Base-by-base conservation (phyloP, 1,139 yeast genomes). In the Saccharomyces hybrid region DNA sequence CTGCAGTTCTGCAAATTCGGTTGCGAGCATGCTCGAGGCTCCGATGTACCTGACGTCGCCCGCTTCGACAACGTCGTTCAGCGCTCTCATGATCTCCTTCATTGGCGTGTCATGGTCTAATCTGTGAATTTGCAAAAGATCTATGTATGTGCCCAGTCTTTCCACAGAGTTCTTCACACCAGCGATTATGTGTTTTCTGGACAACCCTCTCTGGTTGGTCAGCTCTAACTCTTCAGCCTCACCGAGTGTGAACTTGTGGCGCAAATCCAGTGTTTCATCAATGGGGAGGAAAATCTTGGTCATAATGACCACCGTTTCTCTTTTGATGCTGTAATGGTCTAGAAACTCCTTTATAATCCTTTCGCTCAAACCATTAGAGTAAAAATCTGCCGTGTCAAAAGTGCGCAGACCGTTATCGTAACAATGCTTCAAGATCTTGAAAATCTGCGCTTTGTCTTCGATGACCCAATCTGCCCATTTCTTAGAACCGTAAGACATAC, bases 111-210 rank as follows among this genome's bases (percentile, higher is more conserved):
- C 56, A 14, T 59, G 59, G 58, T 78, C 82, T 49, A 69, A 66
- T 57, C 82, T 67, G 59, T 79, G 83, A 54, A 79, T 77, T 62
- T 78, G 82, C 28, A 70, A 69, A 14, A 78, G 74, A 62, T 79
- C 83, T 48, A 78, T 73, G 62, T 75, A 74, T 1, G 82, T 78
- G 5, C 82, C 82, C 57, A 79, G 64, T 66, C 82, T 70, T 56
- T 70, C 70, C 41, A 71, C 72, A 0, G 78, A 74, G 1, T 71
- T 57, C 38, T 72, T 63, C 13, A 68, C 77, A 2, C 78, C 79
- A 13, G 76, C 80, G 34, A 78, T 56, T 14, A 79, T 75, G 61
- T 78, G 80, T 59, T 76, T 78, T 58, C 82, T 66, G 0, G 80
- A 76, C 42, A 76, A 63, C 0, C 81, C 81, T 48, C 63, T 51